Evolutionary conservation across 768 basidiomycete species (phyloP).

Genomic region (Lentinula detonsa): DNA sequence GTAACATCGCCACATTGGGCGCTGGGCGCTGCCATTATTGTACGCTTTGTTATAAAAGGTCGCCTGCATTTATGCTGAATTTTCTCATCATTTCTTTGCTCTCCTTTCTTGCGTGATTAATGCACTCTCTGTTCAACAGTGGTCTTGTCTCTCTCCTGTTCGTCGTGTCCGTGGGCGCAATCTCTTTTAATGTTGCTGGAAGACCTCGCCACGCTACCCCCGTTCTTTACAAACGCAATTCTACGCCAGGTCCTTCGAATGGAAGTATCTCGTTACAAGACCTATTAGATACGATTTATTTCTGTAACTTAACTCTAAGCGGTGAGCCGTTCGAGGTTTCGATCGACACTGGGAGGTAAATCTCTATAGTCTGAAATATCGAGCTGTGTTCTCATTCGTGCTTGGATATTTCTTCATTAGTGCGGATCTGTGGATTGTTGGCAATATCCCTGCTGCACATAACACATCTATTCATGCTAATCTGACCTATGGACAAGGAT

Average conservation of each 20-base stretch:
- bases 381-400: not conserved
- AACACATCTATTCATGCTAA: conserved; percentile 10
- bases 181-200: not conserved
- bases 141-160: too few relatives aligned
- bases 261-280: not conserved
- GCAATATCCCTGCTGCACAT: conserved; percentile 9
- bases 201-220: not conserved
- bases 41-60: too few relatives aligned
- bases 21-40: too few relatives aligned
- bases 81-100: not conserved
- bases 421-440: conserved; percentile 18
- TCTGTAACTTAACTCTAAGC: conserved; percentile 14
- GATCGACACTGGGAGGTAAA: conserved; percentile 20
- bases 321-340: conserved; percentile 12
- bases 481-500: conserved; percentile 16
- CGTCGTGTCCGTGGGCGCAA: not conserved
- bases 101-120: not conserved
- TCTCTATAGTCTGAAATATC: too few relatives aligned
- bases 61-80: too few relatives aligned
- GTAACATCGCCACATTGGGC: too few relatives aligned
- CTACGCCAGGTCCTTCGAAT: not conserved
- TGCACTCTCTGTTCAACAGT: not conserved
- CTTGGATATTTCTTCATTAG: conserved; percentile 2
- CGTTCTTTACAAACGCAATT: not conserved
- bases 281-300: conserved; percentile 8